phyloP scores from a whole-genome alignment of 495 filamentous ascomycete species.

The Clavariopsis aquatica region DNA sequence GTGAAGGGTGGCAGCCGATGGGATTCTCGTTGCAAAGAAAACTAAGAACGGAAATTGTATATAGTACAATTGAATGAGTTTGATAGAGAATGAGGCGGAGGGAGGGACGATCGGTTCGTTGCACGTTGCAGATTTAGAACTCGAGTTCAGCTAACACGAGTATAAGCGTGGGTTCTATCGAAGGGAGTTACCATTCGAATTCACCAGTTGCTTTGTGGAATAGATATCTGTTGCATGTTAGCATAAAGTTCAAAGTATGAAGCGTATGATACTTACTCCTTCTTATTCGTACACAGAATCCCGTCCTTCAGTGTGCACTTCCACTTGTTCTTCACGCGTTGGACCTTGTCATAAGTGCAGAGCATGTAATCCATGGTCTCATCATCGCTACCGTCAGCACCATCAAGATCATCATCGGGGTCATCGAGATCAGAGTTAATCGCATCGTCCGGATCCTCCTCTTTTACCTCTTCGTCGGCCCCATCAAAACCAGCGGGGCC shows the following conservation, averaged over 20 bases:
- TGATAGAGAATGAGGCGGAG: neutral
- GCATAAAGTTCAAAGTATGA: conserved; percentile 9
- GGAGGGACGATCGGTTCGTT: neutral
- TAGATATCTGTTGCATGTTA: conserved; percentile 65
- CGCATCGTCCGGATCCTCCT: conserved; percentile 70
- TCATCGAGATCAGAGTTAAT: conserved; percentile 99
- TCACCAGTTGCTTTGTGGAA: conserved; percentile 97
- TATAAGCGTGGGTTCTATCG: neutral
- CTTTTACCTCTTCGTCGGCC: conserved; percentile 65
- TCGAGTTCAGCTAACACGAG: conserved; percentile 10
- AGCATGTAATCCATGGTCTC: conserved; percentile 80
- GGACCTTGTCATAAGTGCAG: conserved; percentile 99
- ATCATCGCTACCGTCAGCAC: conserved; percentile 78
- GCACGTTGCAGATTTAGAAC: neutral
- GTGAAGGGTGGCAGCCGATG: neutral
- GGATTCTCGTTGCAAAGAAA: neutral
- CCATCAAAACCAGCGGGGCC: conserved; percentile 66
- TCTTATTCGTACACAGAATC: conserved; percentile 83
- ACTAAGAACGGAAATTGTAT: neutral
- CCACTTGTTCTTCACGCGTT: conserved; percentile 99
- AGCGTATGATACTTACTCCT: conserved; percentile 62
- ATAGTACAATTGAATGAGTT: neutral
- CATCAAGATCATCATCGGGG: conserved; percentile 77
- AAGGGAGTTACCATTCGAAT: conserved; percentile 77
- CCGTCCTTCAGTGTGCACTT: conserved; percentile 99